A percentile compares a stretch with the other conserved stretches of the same genome.
phyloP scores from a whole-genome alignment of 768 basidiomycete species.

The Lactarius hatsudake region DNA sequence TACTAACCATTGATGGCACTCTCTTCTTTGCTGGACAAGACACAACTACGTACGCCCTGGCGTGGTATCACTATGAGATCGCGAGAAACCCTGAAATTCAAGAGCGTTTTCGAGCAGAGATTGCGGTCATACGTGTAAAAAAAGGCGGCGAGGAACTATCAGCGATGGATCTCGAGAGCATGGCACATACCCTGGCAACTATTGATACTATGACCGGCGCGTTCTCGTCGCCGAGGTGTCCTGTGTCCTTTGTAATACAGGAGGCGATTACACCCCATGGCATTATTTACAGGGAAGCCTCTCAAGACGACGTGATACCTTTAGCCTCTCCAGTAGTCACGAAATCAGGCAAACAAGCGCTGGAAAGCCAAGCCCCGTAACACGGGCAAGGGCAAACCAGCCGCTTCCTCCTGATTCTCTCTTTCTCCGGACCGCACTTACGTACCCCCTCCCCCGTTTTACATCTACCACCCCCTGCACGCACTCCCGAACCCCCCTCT shows the following conservation, averaged over 20 bases:
- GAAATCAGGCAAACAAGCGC: conserved; percentile 1
- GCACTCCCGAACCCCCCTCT: too few relatives aligned
- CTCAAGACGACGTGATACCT: conserved; percentile 27
- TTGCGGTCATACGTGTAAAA: conserved; percentile 10
- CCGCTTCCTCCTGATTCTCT: too few relatives aligned
- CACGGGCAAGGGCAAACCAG: too few relatives aligned
- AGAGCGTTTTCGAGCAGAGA: conserved; percentile 15
- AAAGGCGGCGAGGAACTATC: background rate
- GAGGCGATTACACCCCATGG: conserved; percentile 23
- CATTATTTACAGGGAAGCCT: conserved; percentile 15
- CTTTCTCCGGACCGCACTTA: too few relatives aligned
- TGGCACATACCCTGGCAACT: conserved; percentile 1
- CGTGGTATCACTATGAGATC: conserved; percentile 6
- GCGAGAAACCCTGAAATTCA: conserved; percentile 6
- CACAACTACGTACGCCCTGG: background rate
- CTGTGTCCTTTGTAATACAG: background rate
- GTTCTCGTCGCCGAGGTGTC: background rate
- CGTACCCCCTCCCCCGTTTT: too few relatives aligned
- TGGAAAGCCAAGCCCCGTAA: too few relatives aligned
- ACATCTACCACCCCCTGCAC: too few relatives aligned
- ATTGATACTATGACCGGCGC: background rate
- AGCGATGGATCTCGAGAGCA: conserved; percentile 2
- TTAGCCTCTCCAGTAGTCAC: conserved; percentile 14
- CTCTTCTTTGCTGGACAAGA: conserved; percentile 4
- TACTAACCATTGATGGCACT: background rate